Evolutionary conservation across 352 stramenopile genomes (phyloP).

Genomic region (Globisporangium spinosum): DNA sequence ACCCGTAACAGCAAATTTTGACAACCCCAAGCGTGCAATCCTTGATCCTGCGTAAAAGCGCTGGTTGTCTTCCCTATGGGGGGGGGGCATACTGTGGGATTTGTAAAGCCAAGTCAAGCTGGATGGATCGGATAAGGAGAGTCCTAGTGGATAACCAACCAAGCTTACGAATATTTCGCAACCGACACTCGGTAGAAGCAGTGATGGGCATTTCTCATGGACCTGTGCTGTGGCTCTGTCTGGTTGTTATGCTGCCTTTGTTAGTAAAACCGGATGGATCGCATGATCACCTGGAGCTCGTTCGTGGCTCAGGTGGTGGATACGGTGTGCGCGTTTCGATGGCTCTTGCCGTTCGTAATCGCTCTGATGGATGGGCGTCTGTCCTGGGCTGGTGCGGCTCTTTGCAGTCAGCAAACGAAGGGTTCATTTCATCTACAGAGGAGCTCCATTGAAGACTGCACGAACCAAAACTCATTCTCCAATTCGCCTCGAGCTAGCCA

Average conservation of each 20-base stretch:
- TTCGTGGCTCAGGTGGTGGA: neutral
- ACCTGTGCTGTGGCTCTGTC: neutral
- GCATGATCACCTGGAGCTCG: neutral
- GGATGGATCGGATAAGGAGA: neutral
- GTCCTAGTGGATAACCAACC: neutral
- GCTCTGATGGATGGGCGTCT: neutral
- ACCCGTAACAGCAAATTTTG: neutral
- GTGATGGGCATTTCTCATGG: neutral
- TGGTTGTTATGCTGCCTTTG: neutral
- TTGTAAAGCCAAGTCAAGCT: neutral
- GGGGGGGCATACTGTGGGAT: neutral
- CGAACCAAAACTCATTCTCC: neutral
- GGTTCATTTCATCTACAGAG: neutral
- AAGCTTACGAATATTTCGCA: neutral
- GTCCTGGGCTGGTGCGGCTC: neutral
- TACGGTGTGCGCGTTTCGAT: neutral
- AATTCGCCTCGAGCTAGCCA: neutral
- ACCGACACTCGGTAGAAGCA: neutral
- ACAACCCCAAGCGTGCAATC: neutral
- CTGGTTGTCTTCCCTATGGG: neutral
- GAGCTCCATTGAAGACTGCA: neutral
- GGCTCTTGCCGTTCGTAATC: neutral
- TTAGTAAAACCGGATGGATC: neutral
- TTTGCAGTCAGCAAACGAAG: neutral
- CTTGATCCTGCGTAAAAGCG: neutral